Base-by-base conservation (phyloP, 2,329 filamentous ascomycete genomes). In the Hypoxylon sp. region DNA sequence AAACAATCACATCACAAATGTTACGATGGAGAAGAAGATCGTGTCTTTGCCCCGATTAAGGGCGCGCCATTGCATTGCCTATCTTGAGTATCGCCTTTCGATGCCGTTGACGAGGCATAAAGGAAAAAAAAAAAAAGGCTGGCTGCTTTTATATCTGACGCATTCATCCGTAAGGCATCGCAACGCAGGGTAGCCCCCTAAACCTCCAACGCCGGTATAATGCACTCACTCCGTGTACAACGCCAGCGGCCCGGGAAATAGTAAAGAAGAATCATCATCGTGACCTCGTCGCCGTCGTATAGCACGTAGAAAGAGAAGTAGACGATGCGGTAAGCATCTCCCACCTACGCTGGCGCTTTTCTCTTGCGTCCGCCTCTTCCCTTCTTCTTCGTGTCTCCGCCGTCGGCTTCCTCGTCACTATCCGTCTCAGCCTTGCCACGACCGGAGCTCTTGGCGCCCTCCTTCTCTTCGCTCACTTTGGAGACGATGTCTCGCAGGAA, bases 401-500 rank as follows among this genome's bases (percentile, higher is more conserved):
- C 71, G 18, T 78, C 76, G 24, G 71, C 70, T 33, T 81, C 80
- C n/a, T 81, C 81, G 27, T 83, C 81, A 55, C 76, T 83, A 26
- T 82, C 82, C 62, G 77, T 83, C 65, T 85, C 83, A 2, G 73
- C 74, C 70, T 83, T 83, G 37, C 67, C 55, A 54, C 69, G 68
- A 21, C 69, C 69, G 11, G 67, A 46, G 18, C 67, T 54, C 48
- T 73, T 75, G 51, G 76, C 78, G 20, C 75, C 70, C 48, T 75
- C 75, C 70, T 84, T 84, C 67, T 87, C 83, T 29, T 80, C 80
- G 27, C 70, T 70, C 0, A 97, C 88, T 72, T 94, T 94, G 68
- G 87, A 83, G 48, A 97, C 93, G 68, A 97, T 97, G 48, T 98
- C 93, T 58, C 86, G 83, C 60, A 99, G 77, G 69, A 98, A 99